Evolutionary conservation across 257 asterid species (phyloP).

Genomic region (Anisodus tanguticus): DNA sequence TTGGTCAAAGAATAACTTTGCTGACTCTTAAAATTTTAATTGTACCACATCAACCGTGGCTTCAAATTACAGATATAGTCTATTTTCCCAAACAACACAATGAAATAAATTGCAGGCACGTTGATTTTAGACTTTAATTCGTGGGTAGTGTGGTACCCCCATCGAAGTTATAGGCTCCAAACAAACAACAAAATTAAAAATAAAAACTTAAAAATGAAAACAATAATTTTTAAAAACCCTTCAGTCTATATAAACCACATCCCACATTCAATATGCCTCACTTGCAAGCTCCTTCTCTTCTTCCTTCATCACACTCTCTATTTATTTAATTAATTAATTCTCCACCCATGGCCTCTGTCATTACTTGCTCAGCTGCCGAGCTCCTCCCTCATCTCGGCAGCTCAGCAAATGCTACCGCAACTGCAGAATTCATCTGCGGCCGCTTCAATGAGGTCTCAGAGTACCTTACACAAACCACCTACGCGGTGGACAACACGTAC

Average conservation of each 20-base stretch:
- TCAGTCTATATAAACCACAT: slow-evolving; percentile 17
- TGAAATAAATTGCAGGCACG: not conserved
- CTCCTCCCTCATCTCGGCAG: slow-evolving; percentile 71
- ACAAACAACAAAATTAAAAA: no score
- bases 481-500: slow-evolving; percentile 72
- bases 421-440: slow-evolving; percentile 67
- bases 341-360: not conserved
- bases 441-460: slow-evolving; percentile 57
- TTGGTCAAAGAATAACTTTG: no score
- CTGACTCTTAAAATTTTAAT: no score
- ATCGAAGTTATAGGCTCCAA: not conserved
- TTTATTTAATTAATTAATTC: not conserved
- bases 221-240: no score
- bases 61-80: not conserved
- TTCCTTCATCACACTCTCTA: not conserved
- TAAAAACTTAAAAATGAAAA: not conserved
- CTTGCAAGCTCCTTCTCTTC: slow-evolving; percentile 2
- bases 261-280: slow-evolving; percentile 1
- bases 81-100: not conserved
- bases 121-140: not conserved
- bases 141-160: not conserved
- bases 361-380: slow-evolving; percentile 51
- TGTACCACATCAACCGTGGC: no score
- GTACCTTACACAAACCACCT: slow-evolving; percentile 55
- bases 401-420: slow-evolving; percentile 61